Evolutionary conservation across 805 yeast genomes (phyloP).

Genomic region (Candida schatavii): DNA sequence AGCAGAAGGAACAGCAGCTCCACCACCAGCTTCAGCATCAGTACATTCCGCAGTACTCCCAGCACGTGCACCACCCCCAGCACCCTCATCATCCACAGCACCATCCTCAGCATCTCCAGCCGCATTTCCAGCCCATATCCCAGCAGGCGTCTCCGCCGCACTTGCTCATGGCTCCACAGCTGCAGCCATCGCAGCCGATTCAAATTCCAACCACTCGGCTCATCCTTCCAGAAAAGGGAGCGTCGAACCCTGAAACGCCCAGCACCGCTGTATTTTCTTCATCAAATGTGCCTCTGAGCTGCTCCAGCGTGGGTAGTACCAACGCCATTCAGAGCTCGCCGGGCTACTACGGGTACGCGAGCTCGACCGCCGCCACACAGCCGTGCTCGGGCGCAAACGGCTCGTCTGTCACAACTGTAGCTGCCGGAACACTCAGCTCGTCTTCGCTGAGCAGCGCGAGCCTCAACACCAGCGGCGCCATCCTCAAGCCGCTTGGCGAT

Average conservation of each 20-base stretch:
- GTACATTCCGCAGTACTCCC: slow-evolving; percentile 1
- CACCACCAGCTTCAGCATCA: slow-evolving; percentile 3
- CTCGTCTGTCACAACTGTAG: slow-evolving; percentile 8
- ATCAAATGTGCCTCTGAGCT: neutral
- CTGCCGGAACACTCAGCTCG: slow-evolving; percentile 1
- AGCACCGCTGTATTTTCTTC: slow-evolving; percentile 1
- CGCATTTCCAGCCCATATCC: slow-evolving; percentile 4
- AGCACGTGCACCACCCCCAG: slow-evolving; percentile 1
- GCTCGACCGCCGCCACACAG: slow-evolving; percentile 5
- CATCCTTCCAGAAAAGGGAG: slow-evolving; percentile 1
- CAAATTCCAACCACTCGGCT: slow-evolving; percentile 3
- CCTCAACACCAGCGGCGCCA: slow-evolving; percentile 1
- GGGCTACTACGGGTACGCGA: neutral
- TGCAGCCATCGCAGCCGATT: slow-evolving; percentile 2
- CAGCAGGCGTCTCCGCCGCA: slow-evolving; percentile 3
- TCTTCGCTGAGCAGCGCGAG: slow-evolving; percentile 1
- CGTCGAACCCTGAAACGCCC: slow-evolving; percentile 3
- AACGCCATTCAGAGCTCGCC: neutral
- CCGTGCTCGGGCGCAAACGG: slow-evolving; percentile 5
- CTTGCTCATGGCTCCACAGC: slow-evolving; percentile 5
- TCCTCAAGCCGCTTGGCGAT: slow-evolving; percentile 2
- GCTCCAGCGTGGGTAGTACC: neutral
- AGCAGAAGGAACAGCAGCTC: slow-evolving; percentile 6
- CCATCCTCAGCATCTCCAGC: slow-evolving; percentile 6
- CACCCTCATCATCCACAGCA: slow-evolving; percentile 5